Evolutionary conservation across 1,284 basidiomycete genomes (phyloP).

Genomic region (Leccinum cinnamomeum): DNA sequence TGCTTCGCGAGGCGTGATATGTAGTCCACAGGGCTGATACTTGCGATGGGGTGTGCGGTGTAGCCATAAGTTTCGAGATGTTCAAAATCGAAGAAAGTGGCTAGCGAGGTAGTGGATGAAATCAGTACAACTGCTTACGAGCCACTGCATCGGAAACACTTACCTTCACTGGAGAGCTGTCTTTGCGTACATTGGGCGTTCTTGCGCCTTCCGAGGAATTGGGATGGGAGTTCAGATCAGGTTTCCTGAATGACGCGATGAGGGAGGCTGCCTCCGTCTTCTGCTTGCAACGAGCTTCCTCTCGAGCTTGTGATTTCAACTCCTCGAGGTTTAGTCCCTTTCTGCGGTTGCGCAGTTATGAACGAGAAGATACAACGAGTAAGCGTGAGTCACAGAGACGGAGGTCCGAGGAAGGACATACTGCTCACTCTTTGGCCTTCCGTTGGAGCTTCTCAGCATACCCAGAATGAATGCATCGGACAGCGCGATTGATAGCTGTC

Average conservation of each 20-base stretch:
- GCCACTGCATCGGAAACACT: constrained; percentile 6
- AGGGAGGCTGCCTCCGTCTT: constrained; percentile 24
- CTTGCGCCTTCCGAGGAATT: constrained; percentile 4
- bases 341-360: constrained; percentile 30
- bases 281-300: constrained; percentile 37
- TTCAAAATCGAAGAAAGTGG: constrained; percentile 82
- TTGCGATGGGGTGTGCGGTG: constrained; percentile 70
- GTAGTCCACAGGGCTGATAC: constrained; percentile 85
- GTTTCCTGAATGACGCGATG: constrained; percentile 14
- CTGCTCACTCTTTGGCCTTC: constrained; percentile 46
- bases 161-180: constrained; percentile 71
- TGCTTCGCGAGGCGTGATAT: constrained; percentile 78
- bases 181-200: constrained; percentile 45
- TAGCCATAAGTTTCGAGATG: constrained; percentile 64
- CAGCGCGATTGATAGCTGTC: not conserved
- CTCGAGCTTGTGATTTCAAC: constrained; percentile 39
- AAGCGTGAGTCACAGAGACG: not conserved
- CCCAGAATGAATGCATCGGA: constrained; percentile 21
- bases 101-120: constrained; percentile 42
- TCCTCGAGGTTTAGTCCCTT: constrained; percentile 44
- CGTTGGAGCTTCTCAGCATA: constrained; percentile 50
- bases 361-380: not conserved
- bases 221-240: not conserved
- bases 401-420: not conserved
- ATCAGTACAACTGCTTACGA: not conserved